phyloP scores from a whole-genome alignment of 106 monocot genomes.

The Dendrobium officinale region DNA sequence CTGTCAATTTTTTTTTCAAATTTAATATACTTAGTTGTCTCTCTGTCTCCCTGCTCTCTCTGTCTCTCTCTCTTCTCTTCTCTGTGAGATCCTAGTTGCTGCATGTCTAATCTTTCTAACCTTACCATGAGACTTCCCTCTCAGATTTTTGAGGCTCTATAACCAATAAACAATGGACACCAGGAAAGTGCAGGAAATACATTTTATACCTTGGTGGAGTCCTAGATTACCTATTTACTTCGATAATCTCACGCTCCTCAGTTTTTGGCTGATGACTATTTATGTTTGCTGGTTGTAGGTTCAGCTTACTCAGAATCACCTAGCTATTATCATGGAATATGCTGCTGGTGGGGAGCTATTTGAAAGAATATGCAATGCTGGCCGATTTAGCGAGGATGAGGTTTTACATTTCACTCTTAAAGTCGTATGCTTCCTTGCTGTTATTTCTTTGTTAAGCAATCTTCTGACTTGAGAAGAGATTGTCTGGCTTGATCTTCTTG shows the following conservation, averaged over 20 bases:
- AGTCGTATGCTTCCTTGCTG: background rate
- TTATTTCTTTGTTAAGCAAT: background rate
- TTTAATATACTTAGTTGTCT: too few relatives aligned
- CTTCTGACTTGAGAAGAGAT: background rate
- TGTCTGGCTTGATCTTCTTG: background rate
- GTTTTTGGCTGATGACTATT: background rate
- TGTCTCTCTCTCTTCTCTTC: too few relatives aligned
- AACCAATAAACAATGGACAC: background rate
- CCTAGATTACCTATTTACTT: background rate
- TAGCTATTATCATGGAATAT: slow-evolving; percentile 97
- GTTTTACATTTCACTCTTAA: slow-evolving; percentile 14
- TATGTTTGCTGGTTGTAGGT: slow-evolving; percentile 34
- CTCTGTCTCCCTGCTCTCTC: too few relatives aligned
- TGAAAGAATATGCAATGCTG: slow-evolving; percentile 75
- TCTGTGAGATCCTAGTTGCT: too few relatives aligned
- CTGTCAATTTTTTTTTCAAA: too few relatives aligned
- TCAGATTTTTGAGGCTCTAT: background rate
- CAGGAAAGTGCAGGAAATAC: background rate
- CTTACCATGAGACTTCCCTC: too few relatives aligned
- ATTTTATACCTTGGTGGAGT: background rate
- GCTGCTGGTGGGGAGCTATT: slow-evolving; percentile 96
- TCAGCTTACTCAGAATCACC: slow-evolving; percentile 72
- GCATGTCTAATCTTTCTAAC: too few relatives aligned
- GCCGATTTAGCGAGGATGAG: slow-evolving; percentile 84
- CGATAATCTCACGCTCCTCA: background rate